A percentile compares a stretch with the other conserved stretches of the same genome.
phyloP scores from a whole-genome alignment of 192 early-diverging fungal genomes.

The Rhizophagus sp. region DNA sequence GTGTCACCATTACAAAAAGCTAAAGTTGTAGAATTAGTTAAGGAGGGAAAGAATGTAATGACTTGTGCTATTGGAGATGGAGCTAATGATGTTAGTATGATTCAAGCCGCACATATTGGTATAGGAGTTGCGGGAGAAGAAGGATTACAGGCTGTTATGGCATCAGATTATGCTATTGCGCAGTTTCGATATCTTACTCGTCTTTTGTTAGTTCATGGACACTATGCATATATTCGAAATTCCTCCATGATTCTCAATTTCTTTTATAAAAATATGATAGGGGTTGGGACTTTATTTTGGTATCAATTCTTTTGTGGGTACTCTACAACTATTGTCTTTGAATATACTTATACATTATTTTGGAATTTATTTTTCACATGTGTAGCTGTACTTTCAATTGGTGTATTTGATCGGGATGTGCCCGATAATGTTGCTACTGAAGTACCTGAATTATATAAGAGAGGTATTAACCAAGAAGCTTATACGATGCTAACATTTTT shows the following conservation, averaged over 20 bases:
- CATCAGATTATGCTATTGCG: slow-evolving; percentile 71
- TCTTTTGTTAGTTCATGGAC: slow-evolving; percentile 72
- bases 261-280: slow-evolving; percentile 77
- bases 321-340: slow-evolving; percentile 71
- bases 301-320: slow-evolving; percentile 82
- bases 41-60: slow-evolving; percentile 61
- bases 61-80: slow-evolving; percentile 80
- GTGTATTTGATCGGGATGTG: slow-evolving; percentile 79
- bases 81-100: slow-evolving; percentile 85
- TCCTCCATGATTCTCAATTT: slow-evolving; percentile 66
- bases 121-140: slow-evolving; percentile 78
- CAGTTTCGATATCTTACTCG: slow-evolving; percentile 69
- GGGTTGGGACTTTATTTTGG: slow-evolving; percentile 72
- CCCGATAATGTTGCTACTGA: slow-evolving; percentile 56
- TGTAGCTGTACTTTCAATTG: slow-evolving; percentile 64
- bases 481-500: slow-evolving; percentile 67
- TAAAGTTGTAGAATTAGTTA: slow-evolving; percentile 70
- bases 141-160: slow-evolving; percentile 76
- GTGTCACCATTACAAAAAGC: slow-evolving; percentile 81
- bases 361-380: slow-evolving; percentile 83
- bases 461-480: slow-evolving; percentile 58
- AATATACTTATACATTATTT: slow-evolving; percentile 74
- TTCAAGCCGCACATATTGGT: slow-evolving; percentile 77
- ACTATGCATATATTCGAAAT: slow-evolving; percentile 63
- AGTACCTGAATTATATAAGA: slow-evolving; percentile 73